Conservation (phyloP, 1,284 basidiomycete species). For the Moesziomyces globuligerus region DNA sequence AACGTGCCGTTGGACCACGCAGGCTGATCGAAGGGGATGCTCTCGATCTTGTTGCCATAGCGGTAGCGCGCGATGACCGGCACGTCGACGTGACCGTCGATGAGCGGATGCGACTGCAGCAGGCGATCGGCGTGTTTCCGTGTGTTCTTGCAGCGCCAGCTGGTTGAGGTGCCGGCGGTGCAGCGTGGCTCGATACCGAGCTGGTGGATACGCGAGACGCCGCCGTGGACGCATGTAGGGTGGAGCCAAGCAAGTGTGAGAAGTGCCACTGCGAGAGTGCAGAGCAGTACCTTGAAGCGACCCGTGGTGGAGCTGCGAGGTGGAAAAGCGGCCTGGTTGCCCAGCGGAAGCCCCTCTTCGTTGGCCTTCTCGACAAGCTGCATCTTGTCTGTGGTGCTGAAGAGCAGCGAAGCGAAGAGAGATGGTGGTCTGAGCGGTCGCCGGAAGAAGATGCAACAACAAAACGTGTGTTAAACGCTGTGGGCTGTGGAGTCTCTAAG, state of each 20-base stretch:
- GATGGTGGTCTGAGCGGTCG: neutral
- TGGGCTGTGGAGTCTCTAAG: too few species aligned
- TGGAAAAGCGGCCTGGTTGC: neutral
- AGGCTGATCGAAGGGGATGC: constrained; percentile 39
- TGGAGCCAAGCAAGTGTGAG: constrained; percentile 3
- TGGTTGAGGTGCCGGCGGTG: neutral
- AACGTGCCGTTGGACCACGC: constrained; percentile 25
- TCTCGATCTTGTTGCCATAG: constrained; percentile 39
- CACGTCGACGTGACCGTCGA: constrained; percentile 51
- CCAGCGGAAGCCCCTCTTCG: neutral
- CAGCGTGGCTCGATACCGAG: constrained; percentile 13
- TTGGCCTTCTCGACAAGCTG: neutral
- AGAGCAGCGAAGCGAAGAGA: neutral
- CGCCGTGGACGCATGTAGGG: neutral
- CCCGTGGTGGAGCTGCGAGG: neutral
- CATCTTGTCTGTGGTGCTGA: neutral
- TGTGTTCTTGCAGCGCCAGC: constrained; percentile 20
- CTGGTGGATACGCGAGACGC: neutral
- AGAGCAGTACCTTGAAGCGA: neutral
- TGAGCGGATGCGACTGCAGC: constrained; percentile 32
- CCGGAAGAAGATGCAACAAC: too few species aligned
- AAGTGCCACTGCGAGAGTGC: neutral
- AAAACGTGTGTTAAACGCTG: too few species aligned
- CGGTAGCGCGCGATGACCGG: constrained; percentile 34
- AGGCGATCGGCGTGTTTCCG: constrained; percentile 20